These are phyloP conservation scores for Talaromyces sp. DNA, from an alignment of 2,329 filamentous ascomycete species.

Conservation along the genomic window DNA sequence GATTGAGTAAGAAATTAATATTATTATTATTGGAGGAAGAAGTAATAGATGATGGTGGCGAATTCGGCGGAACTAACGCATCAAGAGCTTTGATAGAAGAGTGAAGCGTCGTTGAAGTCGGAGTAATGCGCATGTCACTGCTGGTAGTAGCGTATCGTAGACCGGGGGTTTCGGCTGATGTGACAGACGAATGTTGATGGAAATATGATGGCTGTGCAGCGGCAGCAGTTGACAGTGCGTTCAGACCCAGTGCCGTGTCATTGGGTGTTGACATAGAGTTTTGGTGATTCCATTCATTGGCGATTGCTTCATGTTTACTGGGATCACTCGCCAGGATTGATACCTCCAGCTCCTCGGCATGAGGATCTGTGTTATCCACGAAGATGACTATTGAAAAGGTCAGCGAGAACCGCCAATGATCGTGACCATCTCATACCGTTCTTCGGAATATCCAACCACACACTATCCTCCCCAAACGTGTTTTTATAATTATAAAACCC, in stretches of 20 bases:
- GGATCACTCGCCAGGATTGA: slow-evolving; percentile 32
- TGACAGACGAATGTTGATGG: slow-evolving; percentile 24
- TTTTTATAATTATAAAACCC: slow-evolving; percentile 65
- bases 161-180: background rate
- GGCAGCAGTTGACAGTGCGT: slow-evolving; percentile 53
- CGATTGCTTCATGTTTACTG: slow-evolving; percentile 27
- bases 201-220: slow-evolving; percentile 37
- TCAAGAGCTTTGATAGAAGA: slow-evolving; percentile 35
- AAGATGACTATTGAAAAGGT: slow-evolving; percentile 50
- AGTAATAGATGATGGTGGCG: slow-evolving; percentile 44
- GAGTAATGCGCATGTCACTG: background rate
- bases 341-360: slow-evolving; percentile 50
- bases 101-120: slow-evolving; percentile 20
- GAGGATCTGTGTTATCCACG: slow-evolving; percentile 60
- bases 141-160: background rate
- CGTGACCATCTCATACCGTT: slow-evolving; percentile 42
- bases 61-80: slow-evolving; percentile 34
- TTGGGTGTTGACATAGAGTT: slow-evolving; percentile 29
- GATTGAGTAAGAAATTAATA: slow-evolving; percentile 57
- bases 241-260: slow-evolving; percentile 49
- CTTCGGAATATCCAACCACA: slow-evolving; percentile 62
- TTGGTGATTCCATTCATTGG: slow-evolving; percentile 31
- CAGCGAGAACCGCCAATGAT: background rate
- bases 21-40: slow-evolving; percentile 48
- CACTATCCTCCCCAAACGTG: slow-evolving; percentile 57